phyloP scores from a whole-genome alignment of 305 asterid species.

The Fraxinus nigra region DNA sequence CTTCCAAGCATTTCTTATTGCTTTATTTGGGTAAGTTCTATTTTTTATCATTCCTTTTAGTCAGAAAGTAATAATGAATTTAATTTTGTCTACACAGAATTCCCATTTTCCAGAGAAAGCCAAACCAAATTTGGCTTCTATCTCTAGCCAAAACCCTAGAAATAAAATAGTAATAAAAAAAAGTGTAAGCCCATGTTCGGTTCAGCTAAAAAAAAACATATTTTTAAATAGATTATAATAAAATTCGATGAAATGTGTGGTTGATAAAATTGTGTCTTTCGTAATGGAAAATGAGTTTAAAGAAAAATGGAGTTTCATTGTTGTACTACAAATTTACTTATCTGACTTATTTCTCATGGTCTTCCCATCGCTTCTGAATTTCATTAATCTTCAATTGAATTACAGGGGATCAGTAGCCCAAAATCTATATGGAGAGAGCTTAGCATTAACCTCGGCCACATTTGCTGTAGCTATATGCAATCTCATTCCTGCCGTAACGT shows the following conservation, averaged over 20 bases:
- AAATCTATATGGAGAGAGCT: conserved; percentile 45
- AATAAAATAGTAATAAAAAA: neutral
- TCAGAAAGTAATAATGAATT: neutral
- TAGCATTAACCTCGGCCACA: conserved; percentile 44
- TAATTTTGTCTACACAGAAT: neutral
- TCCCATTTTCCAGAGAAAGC: neutral
- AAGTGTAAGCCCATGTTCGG: too few relatives aligned
- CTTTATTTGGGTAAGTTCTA: conserved; percentile 44
- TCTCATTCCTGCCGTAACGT: conserved; percentile 47
- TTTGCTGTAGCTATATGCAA: conserved; percentile 41
- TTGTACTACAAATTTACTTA: neutral
- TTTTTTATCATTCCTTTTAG: neutral
- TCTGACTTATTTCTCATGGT: too few relatives aligned
- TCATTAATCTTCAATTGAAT: neutral
- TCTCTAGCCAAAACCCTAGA: neutral
- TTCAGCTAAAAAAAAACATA: too few relatives aligned
- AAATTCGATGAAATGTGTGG: neutral
- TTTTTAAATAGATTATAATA: neutral
- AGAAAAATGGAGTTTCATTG: neutral
- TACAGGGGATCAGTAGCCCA: conserved; percentile 53
- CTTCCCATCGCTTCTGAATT: neutral
- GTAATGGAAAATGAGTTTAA: too few relatives aligned
- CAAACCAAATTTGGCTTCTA: neutral
- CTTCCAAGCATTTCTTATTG: conserved; percentile 35
- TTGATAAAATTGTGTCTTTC: too few relatives aligned